Evolutionary conservation across 2,329 filamentous ascomycete species (phyloP), one percentile per base, ranked within the genome.

Genomic region (Pseudogymnoascus sp.): DNA sequence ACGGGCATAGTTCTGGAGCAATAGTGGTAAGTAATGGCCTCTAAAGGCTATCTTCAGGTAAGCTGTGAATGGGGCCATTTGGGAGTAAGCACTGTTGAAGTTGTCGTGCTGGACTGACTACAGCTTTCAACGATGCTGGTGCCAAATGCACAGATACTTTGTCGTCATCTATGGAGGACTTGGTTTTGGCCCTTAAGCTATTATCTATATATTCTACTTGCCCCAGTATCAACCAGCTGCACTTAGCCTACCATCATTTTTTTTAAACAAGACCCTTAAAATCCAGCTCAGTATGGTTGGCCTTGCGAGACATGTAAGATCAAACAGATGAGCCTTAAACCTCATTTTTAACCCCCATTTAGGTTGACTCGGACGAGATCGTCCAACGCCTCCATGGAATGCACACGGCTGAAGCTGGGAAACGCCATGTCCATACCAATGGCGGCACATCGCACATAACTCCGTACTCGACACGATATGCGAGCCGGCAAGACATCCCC

Each of bases 381-480:
- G 75, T 87, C 64, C 71, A 78, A 63, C 78, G 76, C 21, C 78
- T 87, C 47, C 79, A 81, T 59, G 78, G 81, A 66, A 66, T 75
- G 23, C 72, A 77, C 44, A 72, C 78, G 64, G 74, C 72, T 19
- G 72, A 76, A 38, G 72, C 75, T 40, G 72, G 74, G 8, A 66
- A 71, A 4, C 65, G 66, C 13, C 71, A 73, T 63, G 61, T 79
- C 31, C 77, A 77, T 60, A 75, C 74, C 17, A 69, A 73, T n/a
- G 76, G 74, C 36, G 74, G 75, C 9, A 76, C 78, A n/a, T 77
- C 77, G 7, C 82, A 84, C 68, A 78, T 79, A 9, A 86, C 82
- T 2, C 77, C 84, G 68, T 87, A 86, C 70, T 80, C 81, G 1
- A 83, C 79, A 19, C 78, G 80, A 44, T 87, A 87, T 73, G 79